Conservation (phyloP, 306 rosid genomes). For the Inga leiocalycina region DNA sequence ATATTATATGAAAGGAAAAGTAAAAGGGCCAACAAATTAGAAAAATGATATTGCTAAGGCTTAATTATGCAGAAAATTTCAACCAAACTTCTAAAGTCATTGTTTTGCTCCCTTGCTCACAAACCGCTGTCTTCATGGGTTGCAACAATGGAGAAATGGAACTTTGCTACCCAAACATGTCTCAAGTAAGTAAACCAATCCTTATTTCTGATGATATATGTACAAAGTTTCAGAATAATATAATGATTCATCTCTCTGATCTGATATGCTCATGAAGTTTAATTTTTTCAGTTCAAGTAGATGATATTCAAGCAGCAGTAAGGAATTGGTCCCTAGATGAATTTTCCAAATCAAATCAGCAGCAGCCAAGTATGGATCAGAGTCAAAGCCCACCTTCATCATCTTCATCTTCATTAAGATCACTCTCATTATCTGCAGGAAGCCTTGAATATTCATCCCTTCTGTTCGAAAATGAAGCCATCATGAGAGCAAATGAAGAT, state of each 20-base stretch:
- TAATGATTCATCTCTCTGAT: too few species aligned
- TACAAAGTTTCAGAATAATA: too few species aligned
- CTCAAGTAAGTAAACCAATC: slow-evolving; percentile 56
- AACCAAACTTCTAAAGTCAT: background rate
- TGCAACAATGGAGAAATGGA: slow-evolving; percentile 89
- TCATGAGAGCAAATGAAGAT: too few species aligned
- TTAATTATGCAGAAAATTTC: slow-evolving; percentile 6
- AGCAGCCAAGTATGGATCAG: slow-evolving; percentile 40
- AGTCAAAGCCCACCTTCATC: slow-evolving; percentile 58
- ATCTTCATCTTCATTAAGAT: slow-evolving; percentile 41
- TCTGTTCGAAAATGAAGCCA: too few species aligned
- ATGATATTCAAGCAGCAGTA: slow-evolving; percentile 37
- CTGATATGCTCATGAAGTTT: background rate
- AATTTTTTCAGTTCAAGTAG: background rate
- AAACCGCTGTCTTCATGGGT: slow-evolving; percentile 71
- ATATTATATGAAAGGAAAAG: too few species aligned
- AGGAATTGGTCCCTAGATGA: slow-evolving; percentile 57
- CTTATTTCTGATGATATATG: too few species aligned
- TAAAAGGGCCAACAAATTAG: too few species aligned
- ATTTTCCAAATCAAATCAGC: slow-evolving; percentile 32
- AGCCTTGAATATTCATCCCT: too few species aligned
- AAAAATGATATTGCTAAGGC: too few species aligned
- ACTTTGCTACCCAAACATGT: slow-evolving; percentile 67
- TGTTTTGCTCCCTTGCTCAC: background rate
- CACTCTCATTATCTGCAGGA: too few species aligned